Percentiles rank a stretch among this genome's conserved stretches.
phyloP scores from a whole-genome alignment of 768 basidiomycete genomes.

The Boletellus ananiceps region DNA sequence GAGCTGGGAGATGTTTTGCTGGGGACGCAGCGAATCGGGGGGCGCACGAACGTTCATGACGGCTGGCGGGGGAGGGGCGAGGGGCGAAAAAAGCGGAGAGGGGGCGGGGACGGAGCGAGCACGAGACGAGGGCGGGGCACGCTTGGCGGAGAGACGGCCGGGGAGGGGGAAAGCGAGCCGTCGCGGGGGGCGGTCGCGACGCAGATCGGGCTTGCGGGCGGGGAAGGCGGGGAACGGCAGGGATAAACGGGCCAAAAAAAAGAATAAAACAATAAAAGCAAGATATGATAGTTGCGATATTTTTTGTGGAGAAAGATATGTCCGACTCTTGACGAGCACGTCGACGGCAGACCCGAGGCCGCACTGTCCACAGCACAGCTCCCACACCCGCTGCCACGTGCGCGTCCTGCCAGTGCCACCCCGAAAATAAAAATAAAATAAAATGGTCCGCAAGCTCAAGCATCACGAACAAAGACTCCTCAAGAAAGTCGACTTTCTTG shows the following conservation, averaged over 20 bases:
- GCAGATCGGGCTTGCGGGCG: constrained; percentile 15
- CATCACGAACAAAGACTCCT: constrained; percentile 93
- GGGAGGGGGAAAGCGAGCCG: constrained; percentile 4
- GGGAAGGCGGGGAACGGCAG: neutral
- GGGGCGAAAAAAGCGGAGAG: constrained; percentile 2
- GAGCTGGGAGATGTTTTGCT: constrained; percentile 40
- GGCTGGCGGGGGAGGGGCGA: neutral
- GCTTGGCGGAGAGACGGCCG: neutral
- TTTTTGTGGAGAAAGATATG: constrained; percentile 26
- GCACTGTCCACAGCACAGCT: constrained; percentile 14
- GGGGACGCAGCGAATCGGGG: constrained; percentile 42
- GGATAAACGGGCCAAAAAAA: constrained; percentile 8
- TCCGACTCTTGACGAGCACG: constrained; percentile 26
- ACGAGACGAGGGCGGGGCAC: constrained; percentile 1
- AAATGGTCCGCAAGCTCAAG: constrained; percentile 90
- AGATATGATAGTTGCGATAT: constrained; percentile 27
- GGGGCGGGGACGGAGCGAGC: neutral
- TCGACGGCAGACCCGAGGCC: constrained; percentile 28
- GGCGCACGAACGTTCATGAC: constrained; percentile 47
- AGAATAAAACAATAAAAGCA: constrained; percentile 15
- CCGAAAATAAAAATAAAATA: too few relatives aligned
- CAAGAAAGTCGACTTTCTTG: constrained; percentile 96
- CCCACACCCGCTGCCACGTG: constrained; percentile 32
- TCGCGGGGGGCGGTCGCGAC: constrained; percentile 11
- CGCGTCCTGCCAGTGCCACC: neutral